Percentiles rank a stretch among this genome's conserved stretches.
phyloP scores from a whole-genome alignment of 83 land plant species.

The Thuja plicata region DNA sequence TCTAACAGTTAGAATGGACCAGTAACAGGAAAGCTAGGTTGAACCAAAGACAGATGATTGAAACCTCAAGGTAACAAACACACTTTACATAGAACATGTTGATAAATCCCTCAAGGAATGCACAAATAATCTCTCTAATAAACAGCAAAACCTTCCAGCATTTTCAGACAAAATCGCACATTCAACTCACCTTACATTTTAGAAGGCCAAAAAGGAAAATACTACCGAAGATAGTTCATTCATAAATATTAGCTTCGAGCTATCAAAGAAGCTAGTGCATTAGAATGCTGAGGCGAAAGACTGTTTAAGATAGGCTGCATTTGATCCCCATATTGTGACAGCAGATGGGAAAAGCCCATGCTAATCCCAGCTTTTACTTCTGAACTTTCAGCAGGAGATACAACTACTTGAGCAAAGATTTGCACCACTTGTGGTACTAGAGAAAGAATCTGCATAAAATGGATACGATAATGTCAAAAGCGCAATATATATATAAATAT shows the following conservation, averaged over 20 bases:
- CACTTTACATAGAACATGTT: not conserved
- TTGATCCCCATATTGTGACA: slow-evolving; percentile 79
- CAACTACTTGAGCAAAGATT: slow-evolving; percentile 77
- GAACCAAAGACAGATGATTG: not conserved
- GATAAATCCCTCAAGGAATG: not conserved
- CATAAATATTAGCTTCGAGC: slow-evolving; percentile 28
- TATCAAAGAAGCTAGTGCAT: slow-evolving; percentile 64
- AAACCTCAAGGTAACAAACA: not conserved
- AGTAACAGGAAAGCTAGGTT: not conserved
- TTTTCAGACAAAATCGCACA: not conserved
- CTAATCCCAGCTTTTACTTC: slow-evolving; percentile 78
- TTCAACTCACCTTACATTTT: not conserved
- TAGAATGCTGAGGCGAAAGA: slow-evolving; percentile 76
- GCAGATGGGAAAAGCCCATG: slow-evolving; percentile 67
- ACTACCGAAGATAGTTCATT: not conserved
- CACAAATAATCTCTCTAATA: not conserved
- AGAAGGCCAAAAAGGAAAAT: not conserved
- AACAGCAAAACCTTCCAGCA: not conserved
- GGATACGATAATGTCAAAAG: not conserved
- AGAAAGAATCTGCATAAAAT: slow-evolving; percentile 65
- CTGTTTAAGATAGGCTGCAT: slow-evolving; percentile 75
- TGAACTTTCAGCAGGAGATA: slow-evolving; percentile 56
- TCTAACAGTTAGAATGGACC: not conserved
- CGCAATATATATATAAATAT: not conserved
- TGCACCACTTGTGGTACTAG: slow-evolving; percentile 78